Conservation (phyloP, 495 filamentous ascomycete genomes). For the Trichocladium antarcticum region DNA sequence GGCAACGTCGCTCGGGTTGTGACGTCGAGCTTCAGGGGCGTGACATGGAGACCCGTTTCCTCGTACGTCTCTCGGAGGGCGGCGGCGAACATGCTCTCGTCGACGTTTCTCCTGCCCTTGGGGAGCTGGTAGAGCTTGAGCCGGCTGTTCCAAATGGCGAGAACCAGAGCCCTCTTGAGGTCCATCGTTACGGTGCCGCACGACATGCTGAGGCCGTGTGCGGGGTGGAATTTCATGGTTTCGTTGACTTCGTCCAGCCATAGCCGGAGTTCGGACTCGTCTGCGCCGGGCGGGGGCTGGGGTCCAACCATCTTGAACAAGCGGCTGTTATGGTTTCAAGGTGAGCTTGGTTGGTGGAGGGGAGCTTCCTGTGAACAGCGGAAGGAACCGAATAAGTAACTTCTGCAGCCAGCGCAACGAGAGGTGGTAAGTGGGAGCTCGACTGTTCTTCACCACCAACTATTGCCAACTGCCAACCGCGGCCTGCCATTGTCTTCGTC, state of each 20-base stretch:
- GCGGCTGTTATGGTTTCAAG: background rate
- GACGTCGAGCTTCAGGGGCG: slow-evolving; percentile 29
- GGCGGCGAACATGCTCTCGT: slow-evolving; percentile 30
- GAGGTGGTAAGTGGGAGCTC: too few relatives aligned
- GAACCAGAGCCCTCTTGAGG: slow-evolving; percentile 24
- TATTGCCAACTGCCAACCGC: too few relatives aligned
- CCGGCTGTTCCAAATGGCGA: slow-evolving; percentile 34
- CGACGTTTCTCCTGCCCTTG: slow-evolving; percentile 38
- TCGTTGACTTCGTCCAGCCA: slow-evolving; percentile 20
- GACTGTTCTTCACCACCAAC: too few relatives aligned
- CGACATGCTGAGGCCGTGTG: slow-evolving; percentile 32
- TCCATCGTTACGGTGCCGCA: slow-evolving; percentile 39
- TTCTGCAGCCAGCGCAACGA: background rate
- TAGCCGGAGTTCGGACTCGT: slow-evolving; percentile 3
- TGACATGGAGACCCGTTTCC: slow-evolving; percentile 32
- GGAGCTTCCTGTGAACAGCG: too few relatives aligned
- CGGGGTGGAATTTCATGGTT: slow-evolving; percentile 26
- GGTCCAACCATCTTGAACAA: background rate
- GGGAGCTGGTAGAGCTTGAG: slow-evolving; percentile 37
- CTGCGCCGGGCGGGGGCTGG: background rate
- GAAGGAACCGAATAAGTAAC: too few relatives aligned
- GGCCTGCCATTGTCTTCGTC: slow-evolving; percentile 1
- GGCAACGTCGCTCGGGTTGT: slow-evolving; percentile 25
- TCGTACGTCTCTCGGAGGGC: slow-evolving; percentile 39
- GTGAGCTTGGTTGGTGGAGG: background rate